Conservation (phyloP, 2,329 filamentous ascomycete species). For the Xylaria sp. region DNA sequence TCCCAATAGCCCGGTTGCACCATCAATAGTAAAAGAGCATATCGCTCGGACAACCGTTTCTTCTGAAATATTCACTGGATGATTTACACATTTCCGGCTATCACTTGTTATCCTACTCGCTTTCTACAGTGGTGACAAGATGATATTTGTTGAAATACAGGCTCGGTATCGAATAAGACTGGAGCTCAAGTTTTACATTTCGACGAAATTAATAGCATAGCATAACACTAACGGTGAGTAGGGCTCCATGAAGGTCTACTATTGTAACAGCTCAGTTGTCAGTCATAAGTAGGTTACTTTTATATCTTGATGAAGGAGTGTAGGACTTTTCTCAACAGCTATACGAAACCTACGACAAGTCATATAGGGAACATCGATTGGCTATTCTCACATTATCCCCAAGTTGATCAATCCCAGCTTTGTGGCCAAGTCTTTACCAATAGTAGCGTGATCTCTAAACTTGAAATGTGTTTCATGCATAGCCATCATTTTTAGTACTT, state of each 20-base stretch:
- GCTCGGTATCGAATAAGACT: no score
- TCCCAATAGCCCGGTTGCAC: slow-evolving; percentile 3
- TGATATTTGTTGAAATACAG: no score
- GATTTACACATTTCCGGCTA: not conserved
- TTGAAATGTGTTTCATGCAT: not conserved
- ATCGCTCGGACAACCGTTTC: not conserved
- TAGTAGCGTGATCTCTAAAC: not conserved
- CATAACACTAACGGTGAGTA: no score
- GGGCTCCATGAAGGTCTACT: not conserved
- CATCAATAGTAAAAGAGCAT: not conserved
- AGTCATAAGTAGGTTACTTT: not conserved
- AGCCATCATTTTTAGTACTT: not conserved
- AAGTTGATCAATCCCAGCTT: not conserved
- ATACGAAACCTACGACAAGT: not conserved
- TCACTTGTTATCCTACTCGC: not conserved
- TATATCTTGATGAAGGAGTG: not conserved
- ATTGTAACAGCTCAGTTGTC: not conserved
- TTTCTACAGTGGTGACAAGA: not conserved
- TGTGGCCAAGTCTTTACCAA: not conserved
- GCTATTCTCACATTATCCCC: not conserved
- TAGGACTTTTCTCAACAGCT: not conserved
- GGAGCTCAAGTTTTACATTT: no score
- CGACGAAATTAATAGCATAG: no score
- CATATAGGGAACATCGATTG: not conserved
- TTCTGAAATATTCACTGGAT: not conserved